Evolutionary conservation across 2,329 filamentous ascomycete genomes (phyloP), one percentile per base, ranked within the genome.

Genomic region (Akanthomyces dipterigenus): DNA sequence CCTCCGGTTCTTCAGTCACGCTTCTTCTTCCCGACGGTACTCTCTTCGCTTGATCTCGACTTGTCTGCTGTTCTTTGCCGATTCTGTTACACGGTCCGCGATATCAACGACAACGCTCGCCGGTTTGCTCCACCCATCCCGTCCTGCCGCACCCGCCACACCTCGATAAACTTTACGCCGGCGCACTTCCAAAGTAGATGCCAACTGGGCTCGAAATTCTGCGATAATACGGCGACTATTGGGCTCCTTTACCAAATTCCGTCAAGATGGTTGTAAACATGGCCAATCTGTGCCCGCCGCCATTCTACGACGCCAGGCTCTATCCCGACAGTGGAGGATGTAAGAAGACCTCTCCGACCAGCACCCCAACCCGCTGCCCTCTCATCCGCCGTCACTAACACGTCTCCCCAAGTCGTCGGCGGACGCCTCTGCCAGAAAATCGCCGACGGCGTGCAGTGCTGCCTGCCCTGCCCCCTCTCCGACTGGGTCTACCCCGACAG

Each of bases 381-480:
- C 4, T 8, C 3, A n/a, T n/a, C n/a, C n/a, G n/a, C n/a, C 20
- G 9, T 22, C 22, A 28, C 65, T 66, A 56, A 68, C 60, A 36
- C 11, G 11, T 18, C 24, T n/a, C 14, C 31, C 36, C n/a, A 62
- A 89, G 87, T 83, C 69, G 71, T 86, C 45, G 76, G 78, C 24
- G 86, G 86, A 53, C 75, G 82, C 31, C 65, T 84, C 43, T 85
- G 82, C 69, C 76, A 77, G 82, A 72, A 69, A 9, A 66, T 82
- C 26, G 70, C 77, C 6, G 73, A 76, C 12, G 78, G 79, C 40
- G 67, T 86, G 5, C 79, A 78, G 40, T 99, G 95, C 73, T 99
- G 95, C 73, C 75, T 99, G 62, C 95, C 95, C 64, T 99, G 95
- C 73, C 95, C 95, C 36, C 81, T 90, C 69, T 89, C 89, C 12